Evolutionary conservation across 2,329 filamentous ascomycete genomes (phyloP), one percentile per base, ranked within the genome.

Genomic region (Diaporthe citriasiana): DNA sequence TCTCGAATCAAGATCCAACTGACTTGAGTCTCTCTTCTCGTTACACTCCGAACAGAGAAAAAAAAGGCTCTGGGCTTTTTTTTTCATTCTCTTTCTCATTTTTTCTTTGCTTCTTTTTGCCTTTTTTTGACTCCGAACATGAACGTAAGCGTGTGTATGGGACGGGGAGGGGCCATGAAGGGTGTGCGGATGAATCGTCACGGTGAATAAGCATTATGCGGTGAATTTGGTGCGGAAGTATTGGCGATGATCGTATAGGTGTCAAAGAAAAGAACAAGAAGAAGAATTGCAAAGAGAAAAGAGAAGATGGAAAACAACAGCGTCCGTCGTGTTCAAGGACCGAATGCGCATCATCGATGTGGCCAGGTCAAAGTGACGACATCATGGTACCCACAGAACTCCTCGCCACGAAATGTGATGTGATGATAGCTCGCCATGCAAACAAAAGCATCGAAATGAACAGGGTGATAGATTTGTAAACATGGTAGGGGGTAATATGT

Each of bases 341-440:
- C 70, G 56, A 47, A 55, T 63, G 70, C 56, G 56, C 70, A 63
- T 71, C 70, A 71, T 45, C 56, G 50, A 55, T 57, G 59, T 71
- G 56, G 56, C 25, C 56, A 30, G 45, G 56, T 35, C 47, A 30
- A 63, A 71, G 35, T 63, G 53, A 53, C 55, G 33, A 30, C 56
- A 65, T 71, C 25, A 40, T 74, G 53, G 55, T 72, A 69, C 60
- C 73, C 57, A 47, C 47, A 53, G n/a, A 71, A 74, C 73, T 74
- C 73, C 73, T 74, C 60, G 70, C 73, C 73, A 56, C 60, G 47
- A 68, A 40, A 68, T 68, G 47, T 68, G 47, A 69, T 74, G 60
- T 74, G 50, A 47, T 72, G 56, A 53, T 40, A 71, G 59, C 35
- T 33, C 56, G 45, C 70, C 70, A 55, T 63, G 56, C 45, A 53